Base-by-base conservation (phyloP, 768 basidiomycete species). In the Rhodotorula toruloides region DNA sequence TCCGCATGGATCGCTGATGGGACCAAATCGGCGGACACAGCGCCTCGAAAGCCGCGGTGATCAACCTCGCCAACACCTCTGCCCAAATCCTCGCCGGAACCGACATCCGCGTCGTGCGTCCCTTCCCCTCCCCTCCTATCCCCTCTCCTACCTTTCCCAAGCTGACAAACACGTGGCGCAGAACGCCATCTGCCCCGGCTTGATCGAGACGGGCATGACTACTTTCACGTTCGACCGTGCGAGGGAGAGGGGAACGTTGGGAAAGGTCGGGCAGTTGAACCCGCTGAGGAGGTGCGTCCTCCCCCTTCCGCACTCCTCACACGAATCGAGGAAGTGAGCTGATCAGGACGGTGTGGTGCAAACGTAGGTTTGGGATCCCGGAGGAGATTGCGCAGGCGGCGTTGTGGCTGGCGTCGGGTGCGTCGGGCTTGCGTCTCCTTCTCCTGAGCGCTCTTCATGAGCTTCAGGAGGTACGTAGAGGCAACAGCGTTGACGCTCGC, bases 171-270 rank as follows among this genome's bases (percentile, higher is more conserved):
- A 34, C 31, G 4, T 4, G 40, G 3, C n/a, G 14, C 52, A 70
- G 65, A 72, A 72, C 77, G 81, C 86, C 49, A 85, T 96, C 72
- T 93, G 91, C 74, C 93, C 93, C 10, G 92, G 91, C 21, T 79
- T 96, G 63, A 91, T 96, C 74, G 89, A 94, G 80, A 97, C 92
- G 14, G 88, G 86, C 55, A 96, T 97, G 90, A 93, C 93, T 4
- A 79, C 78, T 54, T 75, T 71, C n/a, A 82, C 86, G 39, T 97
- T 97, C 73, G 84, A 88, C 34, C 82, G 82, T 54, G 92, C 92
- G 36, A 84, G 87, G 31, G 77, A 84, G 63, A 83, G 86, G 32
- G 92, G 92, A 14, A 87, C 81, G n/a, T 82, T 79, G 27, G 79
- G 79, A 57, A 91, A 87, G 79, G 83, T 97, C 56, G 92, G 92